Base-by-base conservation (phyloP, 768 basidiomycete genomes). In the Suillus paluster region DNA sequence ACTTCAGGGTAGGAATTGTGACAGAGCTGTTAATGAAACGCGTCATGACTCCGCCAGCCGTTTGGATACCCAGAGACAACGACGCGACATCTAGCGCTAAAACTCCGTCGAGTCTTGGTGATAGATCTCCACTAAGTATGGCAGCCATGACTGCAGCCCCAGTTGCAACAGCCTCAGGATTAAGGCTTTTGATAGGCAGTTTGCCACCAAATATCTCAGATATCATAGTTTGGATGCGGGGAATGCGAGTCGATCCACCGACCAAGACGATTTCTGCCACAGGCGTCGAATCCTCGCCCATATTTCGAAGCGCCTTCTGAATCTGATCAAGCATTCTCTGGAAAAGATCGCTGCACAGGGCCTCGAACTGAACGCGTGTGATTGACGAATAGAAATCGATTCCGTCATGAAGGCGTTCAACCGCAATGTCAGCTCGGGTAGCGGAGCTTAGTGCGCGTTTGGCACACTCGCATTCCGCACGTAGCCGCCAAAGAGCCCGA, bases 71-170 rank as follows among this genome's bases (percentile, higher is more conserved):
- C 63, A 89, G 85, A 59, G 93, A 94, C 57, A 95, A 79, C 61
- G 91, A 95, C 61, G 92, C 82, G 63, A 99, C 95, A 77, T 99
- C 95, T 71, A 98, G 90, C 60, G 98, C 88, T 57, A 98, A 87
- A 57, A 98, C 83, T 70, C 97, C 95, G 77, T 97, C 92, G 30
- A 95, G 97, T 83, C 94, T 95, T 81, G 97, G 95, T 4, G 97
- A 97, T 30, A 94, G 95, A 77, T 98, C 95, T 73, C 95, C 95
- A 27, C 96, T 93, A 61, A 98, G 89, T 71, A 98, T 96, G 70
- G 96, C 97, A 61, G 95, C 97, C 81, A 98, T 95, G 70, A 98
- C 95, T 63, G 97, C 97, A 61, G 97, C 97, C 83, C 97, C 96
- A 77, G 97, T 97, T 27, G 97, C 97, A 62, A 98, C 95, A 60